Evolutionary conservation across 805 yeast species (phyloP).

Genomic region (Peterozyma xylosa): DNA sequence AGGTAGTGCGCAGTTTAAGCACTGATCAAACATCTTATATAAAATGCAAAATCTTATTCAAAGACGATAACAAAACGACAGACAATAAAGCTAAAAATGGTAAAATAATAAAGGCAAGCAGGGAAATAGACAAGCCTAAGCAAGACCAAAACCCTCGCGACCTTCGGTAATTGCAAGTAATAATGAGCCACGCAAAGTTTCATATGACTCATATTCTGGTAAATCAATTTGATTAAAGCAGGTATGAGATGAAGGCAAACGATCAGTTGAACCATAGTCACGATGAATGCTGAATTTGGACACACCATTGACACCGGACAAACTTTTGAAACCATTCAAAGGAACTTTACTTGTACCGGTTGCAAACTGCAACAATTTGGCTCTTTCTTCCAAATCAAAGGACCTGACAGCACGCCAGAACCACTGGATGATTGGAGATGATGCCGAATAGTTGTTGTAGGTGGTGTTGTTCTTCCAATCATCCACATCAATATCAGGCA

Average conservation of each 20-base stretch:
- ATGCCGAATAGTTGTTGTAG: constrained; percentile 73
- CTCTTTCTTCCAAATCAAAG: constrained; percentile 89
- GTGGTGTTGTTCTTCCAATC: constrained; percentile 90
- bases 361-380: constrained; percentile 87
- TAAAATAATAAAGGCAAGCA: neutral
- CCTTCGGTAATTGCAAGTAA: constrained; percentile 89
- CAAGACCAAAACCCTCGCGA: constrained; percentile 92
- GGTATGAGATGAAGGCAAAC: constrained; percentile 93
- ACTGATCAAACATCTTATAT: too few species aligned
- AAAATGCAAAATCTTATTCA: too few species aligned
- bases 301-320: constrained; percentile 81
- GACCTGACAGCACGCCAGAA: constrained; percentile 98
- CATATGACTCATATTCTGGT: constrained; percentile 89
- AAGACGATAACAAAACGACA: neutral
- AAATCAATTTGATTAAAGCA: constrained; percentile 93
- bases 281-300: constrained; percentile 85
- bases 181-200: constrained; percentile 71
- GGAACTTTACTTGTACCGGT: constrained; percentile 98
- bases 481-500: constrained; percentile 92
- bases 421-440: constrained; percentile 87
- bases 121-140: constrained; percentile 17
- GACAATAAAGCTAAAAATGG: neutral
- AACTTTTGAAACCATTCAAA: constrained; percentile 82
- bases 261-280: constrained; percentile 76
- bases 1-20: too few species aligned